Conservation (phyloP, 139 green algal genomes). For the Microglena sp. region DNA sequence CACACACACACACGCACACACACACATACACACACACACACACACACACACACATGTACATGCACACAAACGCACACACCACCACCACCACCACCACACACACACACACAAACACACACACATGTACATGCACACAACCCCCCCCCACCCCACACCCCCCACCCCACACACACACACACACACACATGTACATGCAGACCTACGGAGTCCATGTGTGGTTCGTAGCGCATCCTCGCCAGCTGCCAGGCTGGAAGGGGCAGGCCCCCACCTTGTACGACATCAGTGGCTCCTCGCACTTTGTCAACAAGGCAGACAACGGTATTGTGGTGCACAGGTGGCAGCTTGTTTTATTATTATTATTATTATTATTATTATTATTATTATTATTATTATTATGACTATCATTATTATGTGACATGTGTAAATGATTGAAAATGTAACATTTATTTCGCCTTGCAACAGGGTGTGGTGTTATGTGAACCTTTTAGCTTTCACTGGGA, state of each 20-base stretch:
- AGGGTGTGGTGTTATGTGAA: background rate
- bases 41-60: no score
- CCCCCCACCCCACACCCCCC: no score
- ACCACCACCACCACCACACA: no score
- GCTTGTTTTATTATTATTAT: background rate
- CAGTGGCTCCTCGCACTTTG: slow-evolving; percentile 83
- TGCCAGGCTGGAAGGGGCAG: slow-evolving; percentile 72
- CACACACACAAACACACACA: no score
- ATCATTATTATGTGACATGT: background rate
- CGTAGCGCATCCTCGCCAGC: slow-evolving; percentile 85
- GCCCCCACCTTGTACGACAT: slow-evolving; percentile 88
- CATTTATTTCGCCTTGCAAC: slow-evolving; percentile 1
- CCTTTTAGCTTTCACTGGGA: background rate
- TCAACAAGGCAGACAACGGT: slow-evolving; percentile 69
- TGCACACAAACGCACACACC: no score
- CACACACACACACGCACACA: no score
- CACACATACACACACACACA: no score
- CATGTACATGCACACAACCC: no score
- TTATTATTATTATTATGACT: background rate
- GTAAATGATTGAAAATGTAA: background rate
- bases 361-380: background rate
- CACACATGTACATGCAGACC: no score
- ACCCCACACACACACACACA: no score
- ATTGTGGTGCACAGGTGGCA: slow-evolving; percentile 79
- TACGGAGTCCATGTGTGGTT: slow-evolving; percentile 93